Evolutionary conservation across 768 basidiomycete genomes (phyloP), one percentile per base, ranked within the genome.

Genomic region (Tylopilus balloui): DNA sequence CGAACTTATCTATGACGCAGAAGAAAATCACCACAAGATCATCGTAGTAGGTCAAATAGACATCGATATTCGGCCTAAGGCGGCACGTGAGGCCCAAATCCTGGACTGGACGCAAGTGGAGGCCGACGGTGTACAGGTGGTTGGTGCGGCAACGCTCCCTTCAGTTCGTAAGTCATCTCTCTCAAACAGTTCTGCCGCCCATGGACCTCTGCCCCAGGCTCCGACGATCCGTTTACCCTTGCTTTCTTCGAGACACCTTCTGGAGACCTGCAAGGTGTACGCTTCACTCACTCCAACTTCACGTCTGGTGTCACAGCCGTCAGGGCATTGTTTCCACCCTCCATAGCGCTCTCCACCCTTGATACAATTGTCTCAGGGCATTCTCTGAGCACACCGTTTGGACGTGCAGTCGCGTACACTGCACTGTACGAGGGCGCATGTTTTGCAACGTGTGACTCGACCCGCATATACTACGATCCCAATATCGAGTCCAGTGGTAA

Each of bases 271-370:
- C 78, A 77, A 48, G 84, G 78, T 20, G 78, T 77, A 8, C 81
- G 83, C 51, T 69, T 93, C 27, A 89, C 89, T 0, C 89, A 92
- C 63, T 78, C 87, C 64, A 92, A 92, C 55, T 62, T 95, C 50
- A 94, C 91, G 3, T 89, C 93, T 4, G 93, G 90, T 28, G 85
- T 93, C n/a, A 81, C 90, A 0, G 87, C 86, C 3, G 72, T 81
- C 20, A 83, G 87, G 29, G 79, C 83, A 5, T 63, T 93, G 19
- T 80, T 95, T 56, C 92, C 93, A 3, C 71, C 81, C 10, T 78
- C 86, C 20, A 80, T 81, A 58, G 72, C 80, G 12, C 57, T 92
- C 35, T 80, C 86, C 5, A 69, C 83, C 6, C 66, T 86, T 44
- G 93, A 96, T 65, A 88, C 85, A 7, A 71, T 97, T 28, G 75